These are phyloP conservation scores for Diaporthe citri DNA, from an alignment of 2,329 filamentous ascomycete genomes.

Conservation along the genomic window DNA sequence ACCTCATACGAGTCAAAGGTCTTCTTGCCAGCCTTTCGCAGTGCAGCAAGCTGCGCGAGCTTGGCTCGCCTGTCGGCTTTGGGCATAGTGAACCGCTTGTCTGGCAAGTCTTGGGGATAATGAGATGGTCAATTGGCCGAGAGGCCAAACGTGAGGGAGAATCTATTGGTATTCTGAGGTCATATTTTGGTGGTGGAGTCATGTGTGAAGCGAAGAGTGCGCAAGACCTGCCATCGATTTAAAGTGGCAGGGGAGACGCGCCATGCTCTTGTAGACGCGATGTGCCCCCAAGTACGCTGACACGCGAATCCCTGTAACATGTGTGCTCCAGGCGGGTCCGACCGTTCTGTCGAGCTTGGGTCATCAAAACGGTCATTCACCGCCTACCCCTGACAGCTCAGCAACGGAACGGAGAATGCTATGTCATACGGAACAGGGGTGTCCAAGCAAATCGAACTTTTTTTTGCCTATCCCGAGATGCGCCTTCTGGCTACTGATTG, in stretches of 20 bases:
- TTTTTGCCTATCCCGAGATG: not conserved
- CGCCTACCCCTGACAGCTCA: constrained; percentile 6
- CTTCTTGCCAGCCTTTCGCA: constrained; percentile 92
- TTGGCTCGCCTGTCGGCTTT: constrained; percentile 61
- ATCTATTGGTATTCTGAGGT: constrained; percentile 22
- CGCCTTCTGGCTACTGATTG: not conserved
- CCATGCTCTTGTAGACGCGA: constrained; percentile 29
- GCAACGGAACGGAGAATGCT: not conserved
- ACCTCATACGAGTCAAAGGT: constrained; percentile 89
- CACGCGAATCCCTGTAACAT: constrained; percentile 40
- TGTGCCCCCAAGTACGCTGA: constrained; percentile 5
- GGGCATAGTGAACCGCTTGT: constrained; percentile 52
- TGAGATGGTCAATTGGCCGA: constrained; percentile 18
- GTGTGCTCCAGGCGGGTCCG: not conserved
- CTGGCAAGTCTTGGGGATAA: constrained; percentile 5
- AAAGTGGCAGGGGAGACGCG: constrained; percentile 41
- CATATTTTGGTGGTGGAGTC: constrained; percentile 35
- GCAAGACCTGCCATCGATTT: constrained; percentile 33
- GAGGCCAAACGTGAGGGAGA: constrained; percentile 4
- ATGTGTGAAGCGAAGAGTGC: constrained; percentile 29
- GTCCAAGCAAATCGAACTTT: constrained; percentile 6
- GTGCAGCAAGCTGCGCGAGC: constrained; percentile 84
- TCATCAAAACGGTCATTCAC: constrained; percentile 9
- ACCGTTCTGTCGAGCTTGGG: not conserved
- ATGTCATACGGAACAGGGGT: constrained; percentile 3